A percentile compares a stretch with the other conserved stretches of the same genome.
Conservation (phyloP, 768 basidiomycete species). For the Paxillus rubicundulus region DNA sequence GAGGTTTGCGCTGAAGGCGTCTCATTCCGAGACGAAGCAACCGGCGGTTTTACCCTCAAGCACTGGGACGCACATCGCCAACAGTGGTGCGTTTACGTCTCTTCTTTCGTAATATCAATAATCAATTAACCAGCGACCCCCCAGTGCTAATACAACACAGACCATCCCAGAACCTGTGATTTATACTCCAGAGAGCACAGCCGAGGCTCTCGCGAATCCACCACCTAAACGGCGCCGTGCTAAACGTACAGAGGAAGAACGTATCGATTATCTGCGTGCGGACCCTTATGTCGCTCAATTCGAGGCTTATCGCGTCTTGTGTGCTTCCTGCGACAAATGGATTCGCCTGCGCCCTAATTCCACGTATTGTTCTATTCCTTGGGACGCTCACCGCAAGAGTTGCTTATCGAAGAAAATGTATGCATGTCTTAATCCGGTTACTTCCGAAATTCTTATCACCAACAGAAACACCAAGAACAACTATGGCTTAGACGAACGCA, state of each 20-base stretch:
- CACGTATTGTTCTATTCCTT: conserved; percentile 84
- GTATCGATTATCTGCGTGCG: conserved; percentile 62
- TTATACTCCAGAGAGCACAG: conserved; percentile 42
- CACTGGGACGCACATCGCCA: conserved; percentile 69
- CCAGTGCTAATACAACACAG: conserved; percentile 32
- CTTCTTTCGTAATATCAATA: conserved; percentile 1
- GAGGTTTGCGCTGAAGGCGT: conserved; percentile 59
- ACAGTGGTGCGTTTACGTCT: conserved; percentile 46
- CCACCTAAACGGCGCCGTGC: conserved; percentile 66
- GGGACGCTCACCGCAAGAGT: conserved; percentile 84
- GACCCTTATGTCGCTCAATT: conserved; percentile 81
- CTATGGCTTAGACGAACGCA: conserved; percentile 60
- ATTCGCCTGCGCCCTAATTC: conserved; percentile 83
- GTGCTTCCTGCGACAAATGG: conserved; percentile 82
- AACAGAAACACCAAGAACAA: conserved; percentile 45
- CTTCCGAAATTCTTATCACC: conserved; percentile 7
- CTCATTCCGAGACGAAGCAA: conserved; percentile 62
- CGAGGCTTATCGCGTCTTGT: conserved; percentile 76
- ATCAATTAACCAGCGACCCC: conserved; percentile 5
- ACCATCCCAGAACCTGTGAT: conserved; percentile 37
- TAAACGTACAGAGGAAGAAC: conserved; percentile 75
- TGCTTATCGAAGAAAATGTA: conserved; percentile 78
- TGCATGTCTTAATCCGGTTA: conserved; percentile 21
- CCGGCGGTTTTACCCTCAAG: conserved; percentile 62
- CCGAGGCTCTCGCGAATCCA: conserved; percentile 43